These are phyloP conservation scores for Talaromyces sp. DNA, from an alignment of 2,329 filamentous ascomycete genomes.

Conservation along the genomic window DNA sequence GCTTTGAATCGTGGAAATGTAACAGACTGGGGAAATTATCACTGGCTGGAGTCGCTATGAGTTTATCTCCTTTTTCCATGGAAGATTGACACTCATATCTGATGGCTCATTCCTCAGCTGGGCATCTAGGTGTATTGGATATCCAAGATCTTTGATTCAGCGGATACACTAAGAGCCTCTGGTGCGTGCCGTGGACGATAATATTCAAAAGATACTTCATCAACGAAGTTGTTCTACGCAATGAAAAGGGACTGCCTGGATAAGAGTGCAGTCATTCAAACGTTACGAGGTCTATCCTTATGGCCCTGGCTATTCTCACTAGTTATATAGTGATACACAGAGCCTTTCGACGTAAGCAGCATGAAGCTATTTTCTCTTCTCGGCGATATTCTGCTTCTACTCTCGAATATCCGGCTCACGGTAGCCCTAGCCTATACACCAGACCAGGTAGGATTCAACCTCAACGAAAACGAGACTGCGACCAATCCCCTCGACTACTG, in stretches of 20 bases:
- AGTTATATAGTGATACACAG: neutral
- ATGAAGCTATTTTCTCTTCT: constrained; percentile 25
- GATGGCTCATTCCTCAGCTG: neutral
- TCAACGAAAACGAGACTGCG: constrained; percentile 55
- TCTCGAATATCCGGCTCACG: constrained; percentile 4
- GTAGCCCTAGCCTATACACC: constrained; percentile 39
- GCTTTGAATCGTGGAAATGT: neutral
- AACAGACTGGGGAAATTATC: neutral
- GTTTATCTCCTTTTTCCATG: neutral
- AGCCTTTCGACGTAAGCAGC: neutral
- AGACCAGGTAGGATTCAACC: constrained; percentile 50
- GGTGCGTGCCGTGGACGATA: too few relatives aligned
- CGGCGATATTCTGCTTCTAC: constrained; percentile 1
- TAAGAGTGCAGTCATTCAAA: neutral
- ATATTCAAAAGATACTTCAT: neutral
- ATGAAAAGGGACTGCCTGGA: neutral
- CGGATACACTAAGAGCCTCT: neutral
- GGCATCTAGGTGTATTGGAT: neutral
- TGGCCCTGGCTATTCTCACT: neutral
- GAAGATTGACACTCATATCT: neutral
- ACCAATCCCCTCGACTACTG: constrained; percentile 54
- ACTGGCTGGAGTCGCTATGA: neutral
- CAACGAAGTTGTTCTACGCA: neutral
- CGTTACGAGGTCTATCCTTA: neutral
- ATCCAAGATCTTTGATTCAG: neutral